Evolutionary conservation across 345 rosid species (phyloP).

Genomic region (Turnera subulata): DNA sequence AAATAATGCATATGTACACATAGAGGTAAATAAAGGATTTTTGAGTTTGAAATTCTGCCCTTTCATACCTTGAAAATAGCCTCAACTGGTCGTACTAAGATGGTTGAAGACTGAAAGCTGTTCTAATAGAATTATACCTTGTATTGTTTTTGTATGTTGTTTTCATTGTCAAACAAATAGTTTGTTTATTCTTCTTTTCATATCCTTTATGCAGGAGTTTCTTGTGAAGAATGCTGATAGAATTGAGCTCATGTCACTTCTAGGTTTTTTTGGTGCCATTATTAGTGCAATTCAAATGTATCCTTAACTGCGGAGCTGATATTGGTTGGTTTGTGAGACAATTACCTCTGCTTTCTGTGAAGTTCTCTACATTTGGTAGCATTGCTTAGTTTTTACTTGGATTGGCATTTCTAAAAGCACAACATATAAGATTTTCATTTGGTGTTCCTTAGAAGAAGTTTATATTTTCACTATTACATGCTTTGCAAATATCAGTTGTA

Average conservation of each 20-base stretch:
- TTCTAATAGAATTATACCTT: no score
- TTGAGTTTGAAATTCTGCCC: no score
- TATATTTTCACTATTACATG: background rate
- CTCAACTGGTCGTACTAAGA: no score
- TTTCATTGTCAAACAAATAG: no score
- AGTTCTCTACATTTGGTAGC: background rate
- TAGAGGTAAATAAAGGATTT: no score
- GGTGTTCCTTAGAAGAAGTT: background rate
- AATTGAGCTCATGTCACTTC: conserved; percentile 72
- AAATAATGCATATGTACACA: no score
- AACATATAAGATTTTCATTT: background rate
- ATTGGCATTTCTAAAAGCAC: background rate
- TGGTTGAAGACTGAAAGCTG: no score
- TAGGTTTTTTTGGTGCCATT: conserved; percentile 80
- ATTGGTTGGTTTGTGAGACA: conserved; percentile 6
- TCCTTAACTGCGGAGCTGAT: conserved; percentile 36
- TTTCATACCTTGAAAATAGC: no score
- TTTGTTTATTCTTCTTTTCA: background rate
- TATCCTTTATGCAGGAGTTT: conserved; percentile 29
- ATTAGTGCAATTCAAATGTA: conserved; percentile 88
- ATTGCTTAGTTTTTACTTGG: background rate
- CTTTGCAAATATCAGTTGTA: background rate
- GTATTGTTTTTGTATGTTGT: no score
- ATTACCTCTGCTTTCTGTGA: background rate
- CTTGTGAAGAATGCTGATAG: conserved; percentile 77